Percentiles rank a stretch among this genome's conserved stretches.
Evolutionary conservation across 441 rosid species (phyloP).

Genomic region (Omphalea diandra): DNA sequence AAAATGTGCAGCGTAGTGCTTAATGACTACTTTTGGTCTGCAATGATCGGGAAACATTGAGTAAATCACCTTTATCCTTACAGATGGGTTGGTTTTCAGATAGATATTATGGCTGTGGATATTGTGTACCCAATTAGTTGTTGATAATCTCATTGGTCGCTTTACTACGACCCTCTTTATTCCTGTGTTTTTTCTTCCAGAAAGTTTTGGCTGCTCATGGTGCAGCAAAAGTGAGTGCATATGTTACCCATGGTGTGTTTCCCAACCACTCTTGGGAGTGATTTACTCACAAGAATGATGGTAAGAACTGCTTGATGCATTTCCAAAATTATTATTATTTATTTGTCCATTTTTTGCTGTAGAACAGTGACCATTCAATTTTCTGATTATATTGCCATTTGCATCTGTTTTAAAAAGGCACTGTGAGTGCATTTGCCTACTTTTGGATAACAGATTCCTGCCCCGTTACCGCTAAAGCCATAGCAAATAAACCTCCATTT

Average conservation of each 20-base stretch:
- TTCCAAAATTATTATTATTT: not conserved
- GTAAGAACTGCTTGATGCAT: slow-evolving; percentile 31
- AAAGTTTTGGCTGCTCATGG: slow-evolving; percentile 89
- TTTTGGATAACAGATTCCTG: slow-evolving; percentile 99
- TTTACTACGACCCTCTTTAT: not conserved
- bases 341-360: not conserved
- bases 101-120: too few relatives aligned
- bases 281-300: slow-evolving; percentile 54
- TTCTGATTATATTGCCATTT: slow-evolving; percentile 9
- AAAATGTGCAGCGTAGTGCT: too few relatives aligned
- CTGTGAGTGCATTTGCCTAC: slow-evolving; percentile 61
- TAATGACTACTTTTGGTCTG: too few relatives aligned
- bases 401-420: slow-evolving; percentile 29
- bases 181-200: slow-evolving; percentile 35
- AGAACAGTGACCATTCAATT: not conserved
- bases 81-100: too few relatives aligned
- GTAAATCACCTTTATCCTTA: too few relatives aligned
- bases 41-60: too few relatives aligned
- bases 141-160: too few relatives aligned
- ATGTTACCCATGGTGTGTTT: slow-evolving; percentile 95
- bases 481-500: slow-evolving; percentile 73
- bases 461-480: slow-evolving; percentile 76
- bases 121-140: too few relatives aligned
- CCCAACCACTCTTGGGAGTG: slow-evolving; percentile 92
- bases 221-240: slow-evolving; percentile 93